Conservation (phyloP, 78 protist species). For the Dictyostelium intermedium region DNA sequence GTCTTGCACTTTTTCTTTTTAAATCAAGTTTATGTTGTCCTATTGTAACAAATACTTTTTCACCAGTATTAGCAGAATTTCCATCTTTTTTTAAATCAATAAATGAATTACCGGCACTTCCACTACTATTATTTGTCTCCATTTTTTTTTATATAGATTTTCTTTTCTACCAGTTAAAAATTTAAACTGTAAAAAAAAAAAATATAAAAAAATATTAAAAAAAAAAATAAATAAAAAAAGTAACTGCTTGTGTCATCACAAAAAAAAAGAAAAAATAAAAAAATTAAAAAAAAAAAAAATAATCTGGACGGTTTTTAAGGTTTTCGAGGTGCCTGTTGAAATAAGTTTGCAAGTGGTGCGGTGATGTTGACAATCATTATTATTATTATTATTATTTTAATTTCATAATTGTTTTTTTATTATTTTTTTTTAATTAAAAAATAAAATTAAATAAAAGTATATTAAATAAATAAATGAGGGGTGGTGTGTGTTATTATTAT, state of each 20-base stretch:
- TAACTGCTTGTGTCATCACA: too few relatives aligned
- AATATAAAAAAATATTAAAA: too few relatives aligned
- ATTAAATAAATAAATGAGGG: not conserved
- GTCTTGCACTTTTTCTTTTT: not conserved
- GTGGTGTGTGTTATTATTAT: not conserved
- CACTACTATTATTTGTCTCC: not conserved
- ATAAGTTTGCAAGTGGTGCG: too few relatives aligned
- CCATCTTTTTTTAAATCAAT: not conserved
- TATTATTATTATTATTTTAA: not conserved
- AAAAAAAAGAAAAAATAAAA: too few relatives aligned
- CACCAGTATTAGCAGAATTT: not conserved
- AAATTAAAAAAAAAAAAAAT: too few relatives aligned
- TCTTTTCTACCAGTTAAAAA: too few relatives aligned
- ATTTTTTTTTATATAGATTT: too few relatives aligned
- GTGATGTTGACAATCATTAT: too few relatives aligned
- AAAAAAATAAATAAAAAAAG: too few relatives aligned
- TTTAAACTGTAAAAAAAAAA: too few relatives aligned
- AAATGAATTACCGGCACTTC: not conserved
- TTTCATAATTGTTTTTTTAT: not conserved
- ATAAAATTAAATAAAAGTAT: not conserved
- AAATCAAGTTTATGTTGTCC: conserved; percentile 6
- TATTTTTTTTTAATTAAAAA: not conserved
- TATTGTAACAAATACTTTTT: not conserved
- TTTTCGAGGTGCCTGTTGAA: not conserved
- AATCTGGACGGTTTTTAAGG: too few relatives aligned